Percentiles rank a stretch among this genome's conserved stretches.
These are phyloP conservation scores for Fusarium circinatum DNA, from an alignment of 2,329 filamentous ascomycete species.

Conservation along the genomic window DNA sequence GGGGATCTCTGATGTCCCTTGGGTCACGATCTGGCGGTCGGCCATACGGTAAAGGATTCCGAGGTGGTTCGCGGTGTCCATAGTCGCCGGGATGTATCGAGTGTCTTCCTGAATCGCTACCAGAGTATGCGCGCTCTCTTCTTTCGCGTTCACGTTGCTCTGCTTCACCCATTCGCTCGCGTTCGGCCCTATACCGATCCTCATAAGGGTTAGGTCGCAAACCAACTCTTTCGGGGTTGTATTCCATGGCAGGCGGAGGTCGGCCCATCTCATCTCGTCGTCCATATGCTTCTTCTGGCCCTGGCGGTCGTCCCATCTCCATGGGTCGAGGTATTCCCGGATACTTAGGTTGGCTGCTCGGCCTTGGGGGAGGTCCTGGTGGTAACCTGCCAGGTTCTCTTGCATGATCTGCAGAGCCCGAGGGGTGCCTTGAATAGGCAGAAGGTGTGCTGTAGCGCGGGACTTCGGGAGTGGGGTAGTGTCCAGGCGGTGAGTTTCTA, in stretches of 20 bases:
- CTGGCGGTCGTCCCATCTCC: conserved; percentile 57
- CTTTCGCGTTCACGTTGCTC: conserved; percentile 57
- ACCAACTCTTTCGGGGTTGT: conserved; percentile 62
- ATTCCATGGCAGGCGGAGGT: conserved; percentile 55
- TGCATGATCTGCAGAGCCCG: conserved; percentile 57
- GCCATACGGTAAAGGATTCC: conserved; percentile 58
- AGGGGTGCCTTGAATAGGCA: conserved; percentile 63
- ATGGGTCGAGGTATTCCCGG: conserved; percentile 56
- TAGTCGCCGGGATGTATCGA: conserved; percentile 51
- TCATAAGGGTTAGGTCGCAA: conserved; percentile 60
- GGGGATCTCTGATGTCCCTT: conserved; percentile 49
- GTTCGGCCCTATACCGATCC: conserved; percentile 62
- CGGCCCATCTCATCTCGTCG: conserved; percentile 61
- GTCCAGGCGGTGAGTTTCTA: conserved; percentile 60
- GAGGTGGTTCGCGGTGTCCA: conserved; percentile 57
- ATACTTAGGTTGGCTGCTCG: conserved; percentile 64
- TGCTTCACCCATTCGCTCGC: conserved; percentile 58
- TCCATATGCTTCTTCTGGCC: conserved; percentile 57
- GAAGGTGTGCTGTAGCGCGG: conserved; percentile 70
- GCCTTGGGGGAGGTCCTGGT: conserved; percentile 57
- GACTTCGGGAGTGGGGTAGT: conserved; percentile 67
- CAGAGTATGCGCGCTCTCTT: conserved; percentile 61
- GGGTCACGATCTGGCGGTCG: conserved; percentile 57
- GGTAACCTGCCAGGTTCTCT: conserved; percentile 53
- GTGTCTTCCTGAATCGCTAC: conserved; percentile 57